Evolutionary conservation across 805 yeast genomes (phyloP), one percentile per base, ranked within the genome.

Genomic region (Ogataea methanolica): DNA sequence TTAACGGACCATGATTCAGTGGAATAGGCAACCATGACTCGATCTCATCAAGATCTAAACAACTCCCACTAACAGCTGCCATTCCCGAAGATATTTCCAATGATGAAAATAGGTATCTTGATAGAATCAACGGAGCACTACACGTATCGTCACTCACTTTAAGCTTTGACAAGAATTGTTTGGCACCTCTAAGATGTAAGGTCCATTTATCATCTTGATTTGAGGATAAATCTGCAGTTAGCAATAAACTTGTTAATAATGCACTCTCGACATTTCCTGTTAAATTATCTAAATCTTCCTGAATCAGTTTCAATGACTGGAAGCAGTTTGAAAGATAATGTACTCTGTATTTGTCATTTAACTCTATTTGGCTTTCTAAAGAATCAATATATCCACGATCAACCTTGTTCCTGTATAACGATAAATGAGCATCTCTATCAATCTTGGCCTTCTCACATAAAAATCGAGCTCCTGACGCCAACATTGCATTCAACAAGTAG

Each of bases 391-490:
- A 48, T 19, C 39, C 33, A 16, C n/a, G 22, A 46, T 53, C 47
- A 2, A 43, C 31, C 15, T 47, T 45, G 31, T 44, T 43, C 12
- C 44, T 29, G 2, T 39, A 43, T n/a, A 16, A 37, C 5, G 41
- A 21, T n/a, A 51, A 17, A 36, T 51, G 52, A 2, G 36, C 36
- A 7, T 52, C 55, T 37, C 46, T 50, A 37, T 60, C 61, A 5
- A 58, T 52, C 2, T 53, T 47, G 9, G 62, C 59, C 45, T 59
- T 60, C 39, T 61, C 65, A 19, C 57, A 55, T 17, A 62, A 47
- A 15, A 75, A 71, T 38, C 81, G 71, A 0, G 90, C 89, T 6
- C 91, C 90, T 35, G 82, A 83, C 0, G 91, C 87, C 35, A 85
- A 59, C 33, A 84, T 75, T 0, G 88, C 88, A 37, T 85, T 83